Base-by-base conservation (phyloP, 73 alveolate genomes). In the Tetrahymena thermophila region DNA sequence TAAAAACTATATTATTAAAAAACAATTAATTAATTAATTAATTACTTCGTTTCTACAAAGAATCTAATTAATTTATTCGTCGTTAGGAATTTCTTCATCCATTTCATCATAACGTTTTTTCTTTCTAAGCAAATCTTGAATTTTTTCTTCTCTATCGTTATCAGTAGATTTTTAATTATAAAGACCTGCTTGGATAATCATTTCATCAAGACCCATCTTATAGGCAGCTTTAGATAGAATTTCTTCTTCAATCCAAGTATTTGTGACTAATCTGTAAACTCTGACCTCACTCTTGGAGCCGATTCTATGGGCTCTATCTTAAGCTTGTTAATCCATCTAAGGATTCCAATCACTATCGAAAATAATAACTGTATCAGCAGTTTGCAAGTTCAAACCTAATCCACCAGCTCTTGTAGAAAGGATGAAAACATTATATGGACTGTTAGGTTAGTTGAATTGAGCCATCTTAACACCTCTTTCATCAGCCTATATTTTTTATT, bases 271-370 rank as follows among this genome's bases (percentile, higher is more conserved):
- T 96, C 99, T 97, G 89, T 97, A 98, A 83, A 99, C 99, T 96
- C 99, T 96, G 23, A 99, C 99, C 95, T 99, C 99, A 93, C 98
- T 98, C 95, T 98, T 98, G 95, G 99, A 98, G 4, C 99, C 99
- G 40, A 99, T 98, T 98, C 99, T 99, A 97, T 99, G 99, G 7
- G 99, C 99, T 93, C 99, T 96, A 85, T 98, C 99, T 93, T 98
- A 98, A 21, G 99, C 99, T 94, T 99, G 98, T 44, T 98, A 98
- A 97, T 99, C 99, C 99, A 98, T 98, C 96, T 97, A 98, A 4
- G 99, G 99, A 95, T 99, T 99, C 99, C 99, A 99, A 96, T 99
- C 99, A 44, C 99, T 97, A 96, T 99, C 99, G 96, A 98, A 99
- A 15, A 98, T 97, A 56, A 98, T 97, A 21, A 98, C 99, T n/a